phyloP scores from a whole-genome alignment of 345 rosid genomes.

The Cardamine chenopodiifolia region DNA sequence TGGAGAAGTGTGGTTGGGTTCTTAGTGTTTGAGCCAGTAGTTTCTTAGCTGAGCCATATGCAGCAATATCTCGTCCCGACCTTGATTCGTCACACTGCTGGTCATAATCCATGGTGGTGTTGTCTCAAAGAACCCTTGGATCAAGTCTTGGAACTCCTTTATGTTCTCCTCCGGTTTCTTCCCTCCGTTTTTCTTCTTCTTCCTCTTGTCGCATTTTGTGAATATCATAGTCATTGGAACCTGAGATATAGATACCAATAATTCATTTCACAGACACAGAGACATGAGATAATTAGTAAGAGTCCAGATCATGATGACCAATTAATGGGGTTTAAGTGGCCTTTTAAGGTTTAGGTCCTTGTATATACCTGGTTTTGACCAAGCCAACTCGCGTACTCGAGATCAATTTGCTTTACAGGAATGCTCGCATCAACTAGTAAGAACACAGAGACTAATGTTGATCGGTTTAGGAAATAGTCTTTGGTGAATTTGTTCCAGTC shows the following conservation, averaged over 20 bases:
- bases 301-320: neutral
- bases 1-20: constrained; percentile 14
- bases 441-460: constrained; percentile 83
- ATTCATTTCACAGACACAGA: constrained; percentile 15
- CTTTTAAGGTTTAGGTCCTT: neutral
- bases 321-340: neutral
- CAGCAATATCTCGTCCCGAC: constrained; percentile 91
- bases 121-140: constrained; percentile 71
- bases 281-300: constrained; percentile 1
- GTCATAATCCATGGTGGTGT: constrained; percentile 99
- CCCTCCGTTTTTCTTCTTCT: constrained; percentile 92
- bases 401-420: constrained; percentile 84
- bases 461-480: constrained; percentile 83
- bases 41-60: constrained; percentile 95
- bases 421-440: constrained; percentile 95
- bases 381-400: constrained; percentile 96
- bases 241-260: constrained; percentile 39
- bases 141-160: constrained; percentile 74
- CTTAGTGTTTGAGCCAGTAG: constrained; percentile 89
- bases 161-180: constrained; percentile 84
- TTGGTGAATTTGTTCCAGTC: constrained; percentile 88
- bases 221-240: constrained; percentile 92
- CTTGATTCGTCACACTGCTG: constrained; percentile 92
- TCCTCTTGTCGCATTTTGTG: constrained; percentile 96
- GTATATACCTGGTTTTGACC: constrained; percentile 84